Evolutionary conservation across 2,329 filamentous ascomycete genomes (phyloP).

Genomic region (Emmonsiellopsis sp.): DNA sequence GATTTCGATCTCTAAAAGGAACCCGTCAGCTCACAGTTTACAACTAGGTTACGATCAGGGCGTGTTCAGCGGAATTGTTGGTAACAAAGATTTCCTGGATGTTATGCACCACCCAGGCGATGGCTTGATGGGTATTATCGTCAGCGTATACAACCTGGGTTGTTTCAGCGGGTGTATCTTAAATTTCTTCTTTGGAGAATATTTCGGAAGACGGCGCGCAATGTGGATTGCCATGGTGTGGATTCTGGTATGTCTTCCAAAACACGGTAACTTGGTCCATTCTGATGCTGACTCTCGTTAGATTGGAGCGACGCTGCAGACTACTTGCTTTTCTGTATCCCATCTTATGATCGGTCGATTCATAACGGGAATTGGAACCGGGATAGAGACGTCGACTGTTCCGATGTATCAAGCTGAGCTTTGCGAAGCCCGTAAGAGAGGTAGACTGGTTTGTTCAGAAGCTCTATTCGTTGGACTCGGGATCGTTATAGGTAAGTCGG

Average conservation of each 20-base stretch:
- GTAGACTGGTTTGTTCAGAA: slow-evolving; percentile 36
- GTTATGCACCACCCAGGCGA: slow-evolving; percentile 30
- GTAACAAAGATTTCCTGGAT: slow-evolving; percentile 35
- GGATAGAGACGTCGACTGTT: slow-evolving; percentile 30
- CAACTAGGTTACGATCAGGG: slow-evolving; percentile 40
- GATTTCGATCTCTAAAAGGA: neutral
- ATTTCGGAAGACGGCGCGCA: slow-evolving; percentile 22
- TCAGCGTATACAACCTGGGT: slow-evolving; percentile 36
- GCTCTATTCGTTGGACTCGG: slow-evolving; percentile 29
- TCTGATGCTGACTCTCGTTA: slow-evolving; percentile 4
- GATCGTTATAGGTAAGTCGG: slow-evolving; percentile 20
- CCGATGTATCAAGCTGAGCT: slow-evolving; percentile 38
- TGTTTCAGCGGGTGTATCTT: slow-evolving; percentile 29
- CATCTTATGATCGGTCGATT: slow-evolving; percentile 36
- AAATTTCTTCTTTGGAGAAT: slow-evolving; percentile 22
- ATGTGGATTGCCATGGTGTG: slow-evolving; percentile 28
- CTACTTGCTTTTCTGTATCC: slow-evolving; percentile 20
- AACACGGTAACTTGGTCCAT: neutral
- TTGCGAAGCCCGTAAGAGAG: slow-evolving; percentile 33
- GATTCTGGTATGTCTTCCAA: slow-evolving; percentile 17
- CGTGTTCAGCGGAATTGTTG: slow-evolving; percentile 40
- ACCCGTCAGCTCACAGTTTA: neutral
- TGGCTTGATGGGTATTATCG: slow-evolving; percentile 33
- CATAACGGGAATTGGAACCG: slow-evolving; percentile 43
- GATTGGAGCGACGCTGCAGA: slow-evolving; percentile 29